Evolutionary conservation across 1,284 basidiomycete genomes (phyloP).

Genomic region (Fomitopsis betulina): DNA sequence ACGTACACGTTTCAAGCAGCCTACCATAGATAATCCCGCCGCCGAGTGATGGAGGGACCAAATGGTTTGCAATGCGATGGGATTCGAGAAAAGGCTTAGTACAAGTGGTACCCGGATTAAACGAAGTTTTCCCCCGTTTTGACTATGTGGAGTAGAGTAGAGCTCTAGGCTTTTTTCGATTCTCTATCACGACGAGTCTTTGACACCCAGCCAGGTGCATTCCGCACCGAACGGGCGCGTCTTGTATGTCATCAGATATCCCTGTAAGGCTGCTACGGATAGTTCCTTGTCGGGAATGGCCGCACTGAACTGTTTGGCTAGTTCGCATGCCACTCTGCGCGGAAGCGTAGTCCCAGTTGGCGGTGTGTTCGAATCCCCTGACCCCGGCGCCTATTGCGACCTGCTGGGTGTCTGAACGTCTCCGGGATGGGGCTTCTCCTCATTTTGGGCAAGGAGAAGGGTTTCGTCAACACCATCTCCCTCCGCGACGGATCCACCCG

Average conservation of each 20-base stretch:
- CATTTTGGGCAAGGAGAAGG: too few relatives aligned
- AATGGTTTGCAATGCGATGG: too few relatives aligned
- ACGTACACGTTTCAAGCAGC: too few relatives aligned
- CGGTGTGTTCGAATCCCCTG: background rate
- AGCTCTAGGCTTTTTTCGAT: background rate
- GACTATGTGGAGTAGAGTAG: too few relatives aligned
- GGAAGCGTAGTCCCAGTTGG: slow-evolving; percentile 11
- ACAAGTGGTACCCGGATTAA: too few relatives aligned
- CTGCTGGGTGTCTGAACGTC: background rate
- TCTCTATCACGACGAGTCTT: background rate
- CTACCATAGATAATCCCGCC: too few relatives aligned
- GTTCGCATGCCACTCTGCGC: slow-evolving; percentile 32
- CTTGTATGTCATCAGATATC: slow-evolving; percentile 72
- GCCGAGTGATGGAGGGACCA: too few relatives aligned
- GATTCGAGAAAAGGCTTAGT: too few relatives aligned
- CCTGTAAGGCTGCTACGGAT: slow-evolving; percentile 73
- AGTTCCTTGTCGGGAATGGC: slow-evolving; percentile 58
- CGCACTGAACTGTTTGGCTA: slow-evolving; percentile 56
- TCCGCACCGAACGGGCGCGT: slow-evolving; percentile 45
- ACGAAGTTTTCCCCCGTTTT: too few relatives aligned
- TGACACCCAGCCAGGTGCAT: slow-evolving; percentile 22
- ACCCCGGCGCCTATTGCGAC: too few relatives aligned
- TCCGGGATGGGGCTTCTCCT: background rate
- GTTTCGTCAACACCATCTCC: too few relatives aligned
- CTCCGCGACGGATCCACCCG: slow-evolving; percentile 13